Evolutionary conservation across 176 grass and related monocot genomes (phyloP).

Genomic region (Zizania latifolia): DNA sequence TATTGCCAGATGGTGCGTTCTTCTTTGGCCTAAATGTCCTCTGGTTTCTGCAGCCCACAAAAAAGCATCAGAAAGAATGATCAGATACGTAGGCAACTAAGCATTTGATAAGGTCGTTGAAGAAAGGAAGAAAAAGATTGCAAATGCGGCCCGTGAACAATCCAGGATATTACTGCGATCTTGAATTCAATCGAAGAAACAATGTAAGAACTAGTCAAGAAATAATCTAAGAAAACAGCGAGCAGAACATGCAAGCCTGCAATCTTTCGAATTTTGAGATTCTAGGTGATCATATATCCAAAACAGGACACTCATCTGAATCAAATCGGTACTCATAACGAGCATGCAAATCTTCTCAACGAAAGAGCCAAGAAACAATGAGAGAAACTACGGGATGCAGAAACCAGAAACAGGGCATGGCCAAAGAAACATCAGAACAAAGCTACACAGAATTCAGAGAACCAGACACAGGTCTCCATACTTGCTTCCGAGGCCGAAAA

Average conservation of each 20-base stretch:
- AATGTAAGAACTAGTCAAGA: no score
- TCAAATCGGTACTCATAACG: neutral
- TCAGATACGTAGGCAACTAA: neutral
- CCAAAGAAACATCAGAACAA: neutral
- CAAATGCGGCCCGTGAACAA: neutral
- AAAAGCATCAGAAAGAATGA: neutral
- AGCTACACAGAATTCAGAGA: neutral
- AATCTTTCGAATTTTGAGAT: neutral
- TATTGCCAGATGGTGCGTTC: conserved; percentile 88
- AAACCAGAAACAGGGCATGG: neutral
- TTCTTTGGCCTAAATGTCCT: conserved; percentile 98
- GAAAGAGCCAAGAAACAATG: neutral
- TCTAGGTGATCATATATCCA: neutral
- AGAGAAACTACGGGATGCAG: neutral
- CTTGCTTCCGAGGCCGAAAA: conserved; percentile 88
- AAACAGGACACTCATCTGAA: neutral
- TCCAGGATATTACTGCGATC: neutral
- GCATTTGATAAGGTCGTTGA: neutral
- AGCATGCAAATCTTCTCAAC: neutral
- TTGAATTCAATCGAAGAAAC: neutral
- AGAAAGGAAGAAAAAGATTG: neutral
- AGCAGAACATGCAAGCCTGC: neutral
- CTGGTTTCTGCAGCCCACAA: conserved; percentile 56
- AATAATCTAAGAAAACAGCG: neutral
- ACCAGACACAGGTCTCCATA: conserved; percentile 3